Conservation (phyloP, 2,329 filamentous ascomycete species). For the Cladosporium cucumerinum region DNA sequence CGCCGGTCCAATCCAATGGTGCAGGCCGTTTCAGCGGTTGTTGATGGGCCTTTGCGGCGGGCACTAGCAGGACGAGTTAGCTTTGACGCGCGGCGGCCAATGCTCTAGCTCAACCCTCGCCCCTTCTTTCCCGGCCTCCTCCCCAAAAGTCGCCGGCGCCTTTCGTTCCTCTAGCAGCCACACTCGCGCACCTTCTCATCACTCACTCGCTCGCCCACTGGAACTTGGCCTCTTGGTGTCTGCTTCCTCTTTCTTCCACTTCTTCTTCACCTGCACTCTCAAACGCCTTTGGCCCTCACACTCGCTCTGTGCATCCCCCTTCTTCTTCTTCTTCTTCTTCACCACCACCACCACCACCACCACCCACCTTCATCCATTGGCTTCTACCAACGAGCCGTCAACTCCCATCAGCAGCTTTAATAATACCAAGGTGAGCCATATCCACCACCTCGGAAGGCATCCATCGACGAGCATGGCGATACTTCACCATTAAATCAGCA, state of each 20-base stretch:
- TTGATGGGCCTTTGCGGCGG: background rate
- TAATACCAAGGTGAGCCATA: conserved; percentile 13
- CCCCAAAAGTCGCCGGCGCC: conserved; percentile 7
- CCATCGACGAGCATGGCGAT: background rate
- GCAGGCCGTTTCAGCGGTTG: conserved; percentile 5
- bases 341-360: background rate
- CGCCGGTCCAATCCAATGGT: background rate
- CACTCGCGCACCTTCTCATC: conserved; percentile 14
- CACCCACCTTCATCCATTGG: conserved; percentile 14
- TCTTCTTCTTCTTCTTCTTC: background rate
- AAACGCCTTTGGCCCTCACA: conserved; percentile 19
- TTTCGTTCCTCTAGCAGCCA: conserved; percentile 16
- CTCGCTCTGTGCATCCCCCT: conserved; percentile 10
- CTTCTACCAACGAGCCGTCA: conserved; percentile 9
- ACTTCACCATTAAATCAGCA: background rate
- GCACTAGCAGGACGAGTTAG: background rate
- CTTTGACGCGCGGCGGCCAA: conserved; percentile 14
- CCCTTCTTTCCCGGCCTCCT: conserved; percentile 19
- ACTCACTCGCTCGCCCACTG: conserved; percentile 12
- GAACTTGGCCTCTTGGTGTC: conserved; percentile 32
- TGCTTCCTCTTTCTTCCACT: conserved; percentile 37
- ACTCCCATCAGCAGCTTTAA: conserved; percentile 16
- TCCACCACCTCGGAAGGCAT: background rate
- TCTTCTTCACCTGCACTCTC: conserved; percentile 32
- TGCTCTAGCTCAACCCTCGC: conserved; percentile 17